Base-by-base conservation (phyloP, 192 early-diverging fungal genomes). In the Pilobolus umbonatus region DNA sequence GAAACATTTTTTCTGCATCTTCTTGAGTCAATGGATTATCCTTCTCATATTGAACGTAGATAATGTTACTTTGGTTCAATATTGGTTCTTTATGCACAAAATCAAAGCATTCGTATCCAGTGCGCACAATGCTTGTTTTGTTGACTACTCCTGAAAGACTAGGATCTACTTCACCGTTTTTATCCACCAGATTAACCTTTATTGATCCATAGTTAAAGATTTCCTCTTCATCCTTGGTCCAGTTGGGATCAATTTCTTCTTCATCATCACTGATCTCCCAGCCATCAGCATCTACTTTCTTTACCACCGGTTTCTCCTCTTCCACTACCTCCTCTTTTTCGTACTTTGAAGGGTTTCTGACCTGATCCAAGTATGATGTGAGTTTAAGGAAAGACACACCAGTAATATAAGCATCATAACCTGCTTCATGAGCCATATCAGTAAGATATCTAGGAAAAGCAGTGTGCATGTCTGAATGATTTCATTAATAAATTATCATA, bases 361-460 rank as follows among this genome's bases (percentile, higher is more conserved):
- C 14, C 28, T 45, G 46, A 29, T 45, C 30, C 31, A 80, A 57
- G 36, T 61, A 76, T 19, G 67, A 73, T 28, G 71, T 47, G 64
- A 94, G 75, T 14, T 83, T 78, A 32, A 91, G 68, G 62, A 93
- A 95, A 0, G 81, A 78, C 15, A 80, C 76, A 6, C 95, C 95
- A 5, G 95, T 98, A 36, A 88, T 81, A 61, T 88, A 96, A 1
- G 93, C 91, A 65, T 98, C 95, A 59, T 87, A 98, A 7, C 90
- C 95, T 25, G 95, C 95, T 59, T 98, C 95, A 64, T 98, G 95
- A 65, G 82, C 82, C 38, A 69, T 78, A 1, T 69, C 61, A 9
- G 68, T 57, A 31, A 69, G 49, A 49, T 73, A 73, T 25, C 57
- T 55, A 28, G 61, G 38, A 50, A 56, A 67, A 24, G 36, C 57